These are phyloP conservation scores for Ulmus americana DNA, from an alignment of 331 rosid genomes.

Conservation along the genomic window DNA sequence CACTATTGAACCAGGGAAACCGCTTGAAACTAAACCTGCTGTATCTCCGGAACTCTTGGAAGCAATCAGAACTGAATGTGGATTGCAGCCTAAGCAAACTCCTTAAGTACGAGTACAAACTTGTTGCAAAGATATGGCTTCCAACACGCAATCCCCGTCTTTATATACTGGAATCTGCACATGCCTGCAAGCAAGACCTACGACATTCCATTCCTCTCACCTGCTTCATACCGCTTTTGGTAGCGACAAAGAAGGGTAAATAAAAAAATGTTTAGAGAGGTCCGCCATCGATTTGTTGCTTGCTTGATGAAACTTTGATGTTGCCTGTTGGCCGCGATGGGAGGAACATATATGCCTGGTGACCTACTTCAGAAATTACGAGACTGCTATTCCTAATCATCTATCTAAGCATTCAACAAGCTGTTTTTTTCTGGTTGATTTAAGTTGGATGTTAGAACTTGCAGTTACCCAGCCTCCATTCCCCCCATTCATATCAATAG, in stretches of 20 bases:
- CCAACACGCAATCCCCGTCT: not conserved
- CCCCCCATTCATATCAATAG: too few species aligned
- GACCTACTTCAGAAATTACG: not conserved
- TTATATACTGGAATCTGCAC: not conserved
- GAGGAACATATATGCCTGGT: not conserved
- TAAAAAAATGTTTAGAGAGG: not conserved
- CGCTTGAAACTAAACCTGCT: conserved; percentile 22
- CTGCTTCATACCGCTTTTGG: not conserved
- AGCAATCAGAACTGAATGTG: conserved; percentile 84
- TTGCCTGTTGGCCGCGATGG: not conserved
- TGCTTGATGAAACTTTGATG: not conserved
- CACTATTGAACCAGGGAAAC: conserved; percentile 10
- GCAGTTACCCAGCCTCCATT: too few species aligned
- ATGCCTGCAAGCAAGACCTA: not conserved
- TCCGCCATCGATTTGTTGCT: not conserved
- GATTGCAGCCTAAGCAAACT: conserved; percentile 36
- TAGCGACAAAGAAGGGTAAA: not conserved
- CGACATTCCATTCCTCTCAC: not conserved
- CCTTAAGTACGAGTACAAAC: conserved; percentile 10
- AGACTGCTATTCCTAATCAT: not conserved
- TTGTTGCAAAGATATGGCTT: not conserved
- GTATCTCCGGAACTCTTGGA: conserved; percentile 72
- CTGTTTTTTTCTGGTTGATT: too few species aligned
- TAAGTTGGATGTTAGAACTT: too few species aligned
- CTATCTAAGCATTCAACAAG: not conserved